phyloP scores from a whole-genome alignment of 345 rosid species.

The Ailanthus altissimus region DNA sequence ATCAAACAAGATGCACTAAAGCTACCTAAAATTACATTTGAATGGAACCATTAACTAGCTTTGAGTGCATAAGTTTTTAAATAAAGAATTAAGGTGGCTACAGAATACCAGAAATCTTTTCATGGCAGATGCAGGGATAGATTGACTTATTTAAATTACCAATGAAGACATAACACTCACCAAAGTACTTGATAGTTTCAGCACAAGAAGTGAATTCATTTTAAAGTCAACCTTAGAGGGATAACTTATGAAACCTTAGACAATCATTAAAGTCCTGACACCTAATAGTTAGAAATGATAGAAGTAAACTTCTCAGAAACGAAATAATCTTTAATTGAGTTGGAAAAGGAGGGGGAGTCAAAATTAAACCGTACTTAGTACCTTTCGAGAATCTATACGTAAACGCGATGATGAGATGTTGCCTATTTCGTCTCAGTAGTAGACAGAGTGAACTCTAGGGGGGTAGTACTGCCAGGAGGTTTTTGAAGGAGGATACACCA shows the following conservation, averaged over 20 bases:
- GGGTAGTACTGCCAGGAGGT: constrained; percentile 80
- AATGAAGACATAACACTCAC: not conserved
- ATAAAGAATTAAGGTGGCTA: not conserved
- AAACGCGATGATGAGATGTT: constrained; percentile 90
- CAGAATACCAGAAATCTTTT: not conserved
- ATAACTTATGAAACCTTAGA: not conserved
- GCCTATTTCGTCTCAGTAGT: constrained; percentile 93
- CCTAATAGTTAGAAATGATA: not conserved
- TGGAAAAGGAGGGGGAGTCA: not conserved
- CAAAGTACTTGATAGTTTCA: not conserved
- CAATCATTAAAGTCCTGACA: not conserved
- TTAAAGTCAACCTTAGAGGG: too few species aligned
- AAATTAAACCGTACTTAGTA: constrained; percentile 17
- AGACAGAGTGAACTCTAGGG: constrained; percentile 96
- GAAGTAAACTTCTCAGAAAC: not conserved
- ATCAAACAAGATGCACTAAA: constrained; percentile 9
- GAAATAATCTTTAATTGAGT: not conserved
- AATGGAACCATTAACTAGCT: not conserved
- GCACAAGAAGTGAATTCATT: not conserved
- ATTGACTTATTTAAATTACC: not conserved
- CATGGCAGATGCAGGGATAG: not conserved
- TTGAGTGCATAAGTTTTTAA: not conserved
- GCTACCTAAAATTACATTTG: not conserved
- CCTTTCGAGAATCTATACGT: constrained; percentile 65
- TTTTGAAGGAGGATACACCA: constrained; percentile 81